Base-by-base conservation (phyloP, 1,139 yeast species). In the Entelexis sorbosivorans region DNA sequence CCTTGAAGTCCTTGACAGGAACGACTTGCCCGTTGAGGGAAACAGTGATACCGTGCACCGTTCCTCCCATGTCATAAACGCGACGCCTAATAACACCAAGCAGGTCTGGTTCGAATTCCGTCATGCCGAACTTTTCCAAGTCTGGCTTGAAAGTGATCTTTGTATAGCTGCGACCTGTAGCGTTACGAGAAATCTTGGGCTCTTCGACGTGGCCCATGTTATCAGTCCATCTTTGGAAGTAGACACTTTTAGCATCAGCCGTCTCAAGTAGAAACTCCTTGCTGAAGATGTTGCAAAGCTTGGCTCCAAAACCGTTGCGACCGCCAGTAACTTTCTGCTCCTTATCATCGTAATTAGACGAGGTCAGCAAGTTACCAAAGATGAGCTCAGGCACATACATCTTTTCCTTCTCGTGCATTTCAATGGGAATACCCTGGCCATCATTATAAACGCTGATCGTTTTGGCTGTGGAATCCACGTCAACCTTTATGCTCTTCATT, bases 251-350 rank as follows among this genome's bases (percentile, higher is more conserved):
- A 54, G 79, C 76, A 65, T 91, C 96, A 10, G 95, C 94, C 6
- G 99, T 93, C 65, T 89, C 96, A 38, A 93, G 75, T 17, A 73
- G 76, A 64, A 93, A 93, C 62, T 85, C 84, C 2, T 89, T 84
- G 22, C 96, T 88, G 64, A 87, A 87, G 60, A 93, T 85, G 69
- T 93, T 84, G 75, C 94, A 86, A 66, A 93, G 68, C 67, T 93
- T 93, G 47, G 99, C 98, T 68, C 99, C 99, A 65, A 79, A 93
- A 59, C 98, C 98, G 65, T 93, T 93, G 73, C 99, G 79, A 68
- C 99, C 99, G 72, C 98, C 99, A 2, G 96, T 87, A 28, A 93
- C 97, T 66, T 93, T 93, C 69, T 85, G 86, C 63, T 91, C 84
- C 58, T 91, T 79, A 65, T 93, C 98, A 65, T 93, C 96, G 66